Evolutionary conservation across 306 rosid species (phyloP).

Genomic region (Canavalia ensiformis): DNA sequence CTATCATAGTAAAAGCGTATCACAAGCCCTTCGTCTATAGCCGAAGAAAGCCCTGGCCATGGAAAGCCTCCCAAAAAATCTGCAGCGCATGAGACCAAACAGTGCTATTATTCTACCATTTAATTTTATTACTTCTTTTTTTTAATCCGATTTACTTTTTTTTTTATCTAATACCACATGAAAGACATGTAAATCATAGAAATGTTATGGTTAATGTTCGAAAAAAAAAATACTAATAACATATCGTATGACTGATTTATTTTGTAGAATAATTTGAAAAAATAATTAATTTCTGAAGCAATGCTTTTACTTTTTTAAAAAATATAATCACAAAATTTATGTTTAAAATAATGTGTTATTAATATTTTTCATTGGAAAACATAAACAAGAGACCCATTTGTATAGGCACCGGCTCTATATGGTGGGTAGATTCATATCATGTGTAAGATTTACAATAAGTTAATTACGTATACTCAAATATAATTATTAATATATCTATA

Average conservation of each 20-base stretch:
- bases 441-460: neutral
- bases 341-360: too few relatives aligned
- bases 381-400: neutral
- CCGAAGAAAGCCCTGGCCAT: constrained; percentile 22
- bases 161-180: neutral
- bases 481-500: too few relatives aligned
- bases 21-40: constrained; percentile 32
- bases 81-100: constrained; percentile 28
- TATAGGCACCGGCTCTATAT: neutral
- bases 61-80: constrained; percentile 5
- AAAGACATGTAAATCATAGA: neutral
- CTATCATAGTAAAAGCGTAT: constrained; percentile 28
- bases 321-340: too few relatives aligned
- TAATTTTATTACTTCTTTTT: neutral
- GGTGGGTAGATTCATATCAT: neutral
- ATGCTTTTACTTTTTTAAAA: too few relatives aligned
- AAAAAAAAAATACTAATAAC: too few relatives aligned
- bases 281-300: too few relatives aligned
- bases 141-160: too few relatives aligned
- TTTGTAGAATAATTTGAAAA: too few relatives aligned
- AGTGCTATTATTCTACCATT: neutral
- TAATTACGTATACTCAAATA: too few relatives aligned
- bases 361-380: too few relatives aligned
- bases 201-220: too few relatives aligned
- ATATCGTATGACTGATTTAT: too few relatives aligned